Evolutionary conservation across 768 basidiomycete species (phyloP).

Genomic region (Amanita pseudoporphyria): DNA sequence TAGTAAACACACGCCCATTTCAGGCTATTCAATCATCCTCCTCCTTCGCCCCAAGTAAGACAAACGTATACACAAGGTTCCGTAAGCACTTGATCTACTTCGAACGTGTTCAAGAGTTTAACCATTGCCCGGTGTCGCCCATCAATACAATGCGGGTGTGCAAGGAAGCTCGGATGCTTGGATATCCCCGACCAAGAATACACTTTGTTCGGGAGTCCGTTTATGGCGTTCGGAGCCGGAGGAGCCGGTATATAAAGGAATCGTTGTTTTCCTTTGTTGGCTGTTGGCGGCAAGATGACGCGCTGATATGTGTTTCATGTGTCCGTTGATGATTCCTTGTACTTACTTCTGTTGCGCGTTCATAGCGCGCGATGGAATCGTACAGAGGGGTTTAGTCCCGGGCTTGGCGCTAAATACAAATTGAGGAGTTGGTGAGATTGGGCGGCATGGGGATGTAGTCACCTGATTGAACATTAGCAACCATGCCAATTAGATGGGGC

Average conservation of each 20-base stretch:
- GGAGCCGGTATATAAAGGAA: neutral
- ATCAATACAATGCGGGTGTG: neutral
- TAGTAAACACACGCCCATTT: no score
- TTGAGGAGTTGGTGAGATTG: neutral
- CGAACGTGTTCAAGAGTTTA: neutral
- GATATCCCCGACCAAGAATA: neutral
- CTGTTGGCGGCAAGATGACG: neutral
- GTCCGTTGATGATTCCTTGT: no score
- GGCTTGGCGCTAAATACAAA: neutral
- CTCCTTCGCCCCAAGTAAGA: no score
- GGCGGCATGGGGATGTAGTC: neutral
- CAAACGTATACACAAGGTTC: no score
- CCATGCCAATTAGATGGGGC: no score
- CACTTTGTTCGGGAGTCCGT: neutral
- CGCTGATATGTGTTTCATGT: no score
- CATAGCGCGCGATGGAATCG: neutral
- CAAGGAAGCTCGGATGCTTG: neutral
- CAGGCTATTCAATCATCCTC: no score
- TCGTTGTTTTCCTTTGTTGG: neutral
- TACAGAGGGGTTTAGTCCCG: neutral
- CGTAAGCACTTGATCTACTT: no score
- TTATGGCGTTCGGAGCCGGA: neutral
- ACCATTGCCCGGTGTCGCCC: neutral
- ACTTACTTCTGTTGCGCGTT: neutral
- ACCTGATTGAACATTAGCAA: no score